Conservation (phyloP, 2,329 filamentous ascomycete genomes). For the Colletotrichum cordylinicola region DNA sequence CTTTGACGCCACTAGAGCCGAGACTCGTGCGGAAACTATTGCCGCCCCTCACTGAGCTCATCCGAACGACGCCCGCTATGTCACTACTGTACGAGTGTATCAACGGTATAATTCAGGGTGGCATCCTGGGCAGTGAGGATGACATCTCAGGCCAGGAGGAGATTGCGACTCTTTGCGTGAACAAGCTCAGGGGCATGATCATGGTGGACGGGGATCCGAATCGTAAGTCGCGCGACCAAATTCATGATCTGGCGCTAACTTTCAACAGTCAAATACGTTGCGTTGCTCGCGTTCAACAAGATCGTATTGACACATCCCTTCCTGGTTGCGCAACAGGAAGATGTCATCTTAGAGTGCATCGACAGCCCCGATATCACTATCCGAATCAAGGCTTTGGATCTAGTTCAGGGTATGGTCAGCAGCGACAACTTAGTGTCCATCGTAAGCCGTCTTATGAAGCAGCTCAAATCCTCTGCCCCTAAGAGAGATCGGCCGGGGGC, state of each 20-base stretch:
- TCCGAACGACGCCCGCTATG: conserved; percentile 95
- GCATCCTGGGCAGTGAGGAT: conserved; percentile 84
- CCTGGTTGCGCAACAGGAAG: conserved; percentile 89
- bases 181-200: conserved; percentile 92
- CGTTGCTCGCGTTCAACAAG: conserved; percentile 91
- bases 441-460: conserved; percentile 85
- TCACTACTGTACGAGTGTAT: conserved; percentile 98
- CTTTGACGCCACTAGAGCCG: conserved; percentile 89
- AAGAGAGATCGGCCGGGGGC: conserved; percentile 51
- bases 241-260: neutral
- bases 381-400: conserved; percentile 86
- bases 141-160: conserved; percentile 85
- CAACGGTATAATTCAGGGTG: conserved; percentile 96
- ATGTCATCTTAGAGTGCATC: conserved; percentile 95
- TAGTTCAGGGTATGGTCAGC: conserved; percentile 93
- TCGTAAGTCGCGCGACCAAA: conserved; percentile 58
- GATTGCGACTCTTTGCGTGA: conserved; percentile 89
- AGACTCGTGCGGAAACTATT: conserved; percentile 89
- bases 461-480: conserved; percentile 74
- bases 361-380: conserved; percentile 97
- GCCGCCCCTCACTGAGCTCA: conserved; percentile 89
- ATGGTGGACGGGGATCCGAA: conserved; percentile 94
- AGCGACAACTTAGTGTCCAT: conserved; percentile 84
- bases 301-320: conserved; percentile 89
- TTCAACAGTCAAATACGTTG: conserved; percentile 89